Evolutionary conservation across 257 asterid genomes (phyloP).

Genomic region (Thymus mandschuricus): DNA sequence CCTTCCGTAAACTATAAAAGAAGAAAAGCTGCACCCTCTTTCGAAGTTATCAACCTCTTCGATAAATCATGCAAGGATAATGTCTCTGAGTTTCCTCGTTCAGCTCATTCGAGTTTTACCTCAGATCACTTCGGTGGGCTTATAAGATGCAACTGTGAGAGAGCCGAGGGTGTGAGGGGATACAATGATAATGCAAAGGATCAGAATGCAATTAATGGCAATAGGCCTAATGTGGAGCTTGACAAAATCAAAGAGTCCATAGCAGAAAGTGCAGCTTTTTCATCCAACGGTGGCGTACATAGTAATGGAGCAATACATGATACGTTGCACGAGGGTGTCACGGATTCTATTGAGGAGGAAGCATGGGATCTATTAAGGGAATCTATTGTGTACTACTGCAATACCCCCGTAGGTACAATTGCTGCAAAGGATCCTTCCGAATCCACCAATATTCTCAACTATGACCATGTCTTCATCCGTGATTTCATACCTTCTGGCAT

Average conservation of each 20-base stretch:
- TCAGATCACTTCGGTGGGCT: constrained; percentile 24
- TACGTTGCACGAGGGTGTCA: constrained; percentile 29
- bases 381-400: constrained; percentile 65
- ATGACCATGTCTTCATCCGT: constrained; percentile 76
- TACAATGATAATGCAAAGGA: constrained; percentile 45
- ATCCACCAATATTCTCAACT: constrained; percentile 63
- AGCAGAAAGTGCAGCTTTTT: constrained; percentile 30
- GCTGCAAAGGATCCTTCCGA: constrained; percentile 70
- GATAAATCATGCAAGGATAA: constrained; percentile 3
- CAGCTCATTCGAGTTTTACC: constrained; percentile 24
- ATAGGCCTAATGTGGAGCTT: constrained; percentile 30
- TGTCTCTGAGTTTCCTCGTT: constrained; percentile 26
- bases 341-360: constrained; percentile 60
- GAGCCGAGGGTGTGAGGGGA: constrained; percentile 51
- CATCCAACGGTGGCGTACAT: constrained; percentile 44
- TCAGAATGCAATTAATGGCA: constrained; percentile 33
- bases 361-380: constrained; percentile 67
- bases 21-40: constrained; percentile 29
- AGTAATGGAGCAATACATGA: constrained; percentile 39
- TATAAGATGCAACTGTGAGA: constrained; percentile 55
- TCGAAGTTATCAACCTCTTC: constrained; percentile 10
- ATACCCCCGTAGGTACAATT: constrained; percentile 71
- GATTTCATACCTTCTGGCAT: constrained; percentile 79
- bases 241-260: constrained; percentile 38
- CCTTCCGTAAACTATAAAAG: constrained; percentile 40